Evolutionary conservation across 345 rosid species (phyloP).

Genomic region (Syzygium aromaticum): DNA sequence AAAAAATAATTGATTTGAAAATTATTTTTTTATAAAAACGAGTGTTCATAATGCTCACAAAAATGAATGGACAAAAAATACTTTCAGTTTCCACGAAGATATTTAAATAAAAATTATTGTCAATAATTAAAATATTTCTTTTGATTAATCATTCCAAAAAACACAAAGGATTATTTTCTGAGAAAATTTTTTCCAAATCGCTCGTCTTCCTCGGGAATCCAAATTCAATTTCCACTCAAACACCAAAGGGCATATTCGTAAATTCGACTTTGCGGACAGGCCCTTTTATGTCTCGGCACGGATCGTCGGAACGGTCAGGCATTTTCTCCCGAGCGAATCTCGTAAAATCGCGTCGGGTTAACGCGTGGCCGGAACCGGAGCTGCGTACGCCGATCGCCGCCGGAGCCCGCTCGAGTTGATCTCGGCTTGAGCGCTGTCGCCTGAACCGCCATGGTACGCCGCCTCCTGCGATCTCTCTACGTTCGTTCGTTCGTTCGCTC

Average conservation of each 20-base stretch:
- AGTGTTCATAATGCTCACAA: rapidly evolving
- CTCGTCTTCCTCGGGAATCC: too few relatives aligned
- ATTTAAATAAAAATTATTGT: too few relatives aligned
- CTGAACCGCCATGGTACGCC: not conserved
- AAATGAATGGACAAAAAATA: not conserved
- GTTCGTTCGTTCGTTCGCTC: not conserved
- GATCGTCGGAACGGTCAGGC: not conserved
- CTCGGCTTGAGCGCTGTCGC: not conserved
- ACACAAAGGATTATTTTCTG: too few relatives aligned
- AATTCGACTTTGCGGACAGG: not conserved
- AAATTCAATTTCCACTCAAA: not conserved
- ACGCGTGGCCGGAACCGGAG: not conserved
- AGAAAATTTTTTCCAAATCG: too few relatives aligned
- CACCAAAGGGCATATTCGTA: not conserved
- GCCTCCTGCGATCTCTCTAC: not conserved
- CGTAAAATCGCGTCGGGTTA: not conserved
- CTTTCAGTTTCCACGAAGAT: rapidly evolving
- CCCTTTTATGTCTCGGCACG: not conserved
- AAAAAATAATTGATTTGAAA: not conserved
- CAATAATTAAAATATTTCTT: too few relatives aligned
- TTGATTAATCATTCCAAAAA: too few relatives aligned
- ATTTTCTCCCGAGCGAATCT: not conserved
- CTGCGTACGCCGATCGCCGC: not conserved
- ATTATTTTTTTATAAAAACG: not conserved
- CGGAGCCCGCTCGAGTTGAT: not conserved